Evolutionary conservation across 768 basidiomycete genomes (phyloP).

Genomic region (Pholiota microspora): DNA sequence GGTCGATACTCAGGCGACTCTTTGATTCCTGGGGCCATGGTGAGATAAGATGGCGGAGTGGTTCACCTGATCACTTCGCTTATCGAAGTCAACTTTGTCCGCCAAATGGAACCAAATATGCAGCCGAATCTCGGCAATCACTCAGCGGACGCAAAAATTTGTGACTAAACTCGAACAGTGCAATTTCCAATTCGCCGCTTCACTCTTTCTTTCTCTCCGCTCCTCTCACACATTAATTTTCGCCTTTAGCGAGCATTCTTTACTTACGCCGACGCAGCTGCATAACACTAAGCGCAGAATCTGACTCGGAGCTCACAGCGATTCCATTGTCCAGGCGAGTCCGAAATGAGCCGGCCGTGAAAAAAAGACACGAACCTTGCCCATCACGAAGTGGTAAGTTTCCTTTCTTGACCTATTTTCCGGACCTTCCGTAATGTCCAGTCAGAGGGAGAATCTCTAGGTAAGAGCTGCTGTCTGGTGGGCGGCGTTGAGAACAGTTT

Average conservation of each 20-base stretch:
- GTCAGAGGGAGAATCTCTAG: too few species aligned
- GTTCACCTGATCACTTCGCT: slow-evolving; percentile 11
- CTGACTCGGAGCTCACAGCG: neutral
- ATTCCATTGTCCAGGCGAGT: neutral
- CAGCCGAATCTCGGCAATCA: slow-evolving; percentile 4
- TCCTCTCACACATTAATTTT: neutral
- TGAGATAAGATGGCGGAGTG: slow-evolving; percentile 9
- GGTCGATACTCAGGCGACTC: slow-evolving; percentile 6
- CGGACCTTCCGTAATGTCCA: neutral
- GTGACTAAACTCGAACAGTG: neutral
- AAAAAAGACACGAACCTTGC: neutral
- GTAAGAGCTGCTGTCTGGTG: neutral
- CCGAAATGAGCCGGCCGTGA: neutral
- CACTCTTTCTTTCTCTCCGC: neutral
- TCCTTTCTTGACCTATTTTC: neutral
- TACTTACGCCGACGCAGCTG: neutral
- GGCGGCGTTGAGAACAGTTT: neutral
- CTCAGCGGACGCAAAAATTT: slow-evolving; percentile 4
- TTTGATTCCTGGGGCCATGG: neutral
- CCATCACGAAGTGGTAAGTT: neutral
- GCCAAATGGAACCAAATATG: slow-evolving; percentile 19
- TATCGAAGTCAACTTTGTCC: slow-evolving; percentile 9
- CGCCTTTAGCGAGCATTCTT: neutral
- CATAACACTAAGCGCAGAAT: neutral
- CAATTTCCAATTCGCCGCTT: too few species aligned